Evolutionary conservation across 75 land plant genomes (phyloP).

Genomic region (Pinus tabuliformis): DNA sequence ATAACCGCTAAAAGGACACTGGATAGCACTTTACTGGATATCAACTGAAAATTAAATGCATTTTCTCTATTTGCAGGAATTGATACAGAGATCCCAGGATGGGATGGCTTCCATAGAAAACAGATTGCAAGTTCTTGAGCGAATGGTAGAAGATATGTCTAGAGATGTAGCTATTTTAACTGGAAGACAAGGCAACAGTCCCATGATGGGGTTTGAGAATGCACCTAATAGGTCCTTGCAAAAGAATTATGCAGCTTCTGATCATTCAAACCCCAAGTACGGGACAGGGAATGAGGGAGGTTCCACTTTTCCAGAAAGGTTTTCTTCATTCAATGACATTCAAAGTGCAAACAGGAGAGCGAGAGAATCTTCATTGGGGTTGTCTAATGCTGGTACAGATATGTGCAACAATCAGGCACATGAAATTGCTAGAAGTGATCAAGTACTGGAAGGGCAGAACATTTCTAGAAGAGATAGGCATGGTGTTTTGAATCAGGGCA

Average conservation of each 20-base stretch:
- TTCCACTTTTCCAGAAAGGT: constrained; percentile 44
- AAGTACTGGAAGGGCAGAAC: constrained; percentile 11
- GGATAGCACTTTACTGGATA: background rate
- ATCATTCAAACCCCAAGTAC: constrained; percentile 44
- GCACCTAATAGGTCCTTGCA: constrained; percentile 34
- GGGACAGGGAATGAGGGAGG: constrained; percentile 44
- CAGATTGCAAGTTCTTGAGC: constrained; percentile 86
- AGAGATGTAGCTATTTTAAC: constrained; percentile 56
- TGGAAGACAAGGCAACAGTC: constrained; percentile 39
- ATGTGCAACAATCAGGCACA: constrained; percentile 52
- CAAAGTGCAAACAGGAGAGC: constrained; percentile 29
- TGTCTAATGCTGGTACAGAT: constrained; percentile 37
- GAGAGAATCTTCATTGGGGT: constrained; percentile 54
- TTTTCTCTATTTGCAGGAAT: constrained; percentile 57
- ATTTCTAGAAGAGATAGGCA: constrained; percentile 31
- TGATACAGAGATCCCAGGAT: constrained; percentile 88
- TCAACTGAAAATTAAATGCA: background rate
- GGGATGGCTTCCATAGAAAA: constrained; percentile 85
- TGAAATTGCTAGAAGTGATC: constrained; percentile 38
- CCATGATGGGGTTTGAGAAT: constrained; percentile 42
- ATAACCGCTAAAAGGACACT: background rate
- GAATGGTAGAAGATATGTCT: constrained; percentile 88
- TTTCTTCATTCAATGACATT: constrained; percentile 25
- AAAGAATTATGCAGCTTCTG: constrained; percentile 53
- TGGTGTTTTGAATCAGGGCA: constrained; percentile 23